Conservation (phyloP, 1,139 yeast genomes). For the Scheffersomyces titani region DNA sequence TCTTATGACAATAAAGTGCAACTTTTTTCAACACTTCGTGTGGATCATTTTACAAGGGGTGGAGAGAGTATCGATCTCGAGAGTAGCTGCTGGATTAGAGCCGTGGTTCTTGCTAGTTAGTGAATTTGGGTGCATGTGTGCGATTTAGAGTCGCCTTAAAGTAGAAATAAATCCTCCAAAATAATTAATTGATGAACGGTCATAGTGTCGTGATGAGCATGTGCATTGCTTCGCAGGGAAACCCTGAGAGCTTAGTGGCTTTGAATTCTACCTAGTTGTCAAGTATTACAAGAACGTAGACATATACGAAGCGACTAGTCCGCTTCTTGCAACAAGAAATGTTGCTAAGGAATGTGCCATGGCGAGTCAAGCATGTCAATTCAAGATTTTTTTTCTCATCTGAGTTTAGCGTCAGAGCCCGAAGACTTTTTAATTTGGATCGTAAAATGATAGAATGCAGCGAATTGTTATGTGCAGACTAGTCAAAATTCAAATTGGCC, state of each 20-base stretch:
- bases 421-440: no score
- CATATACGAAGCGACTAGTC: background rate
- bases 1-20: background rate
- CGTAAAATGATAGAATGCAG: background rate
- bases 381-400: no score
- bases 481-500: background rate
- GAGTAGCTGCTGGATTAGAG: background rate
- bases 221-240: background rate
- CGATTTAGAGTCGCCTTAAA: background rate
- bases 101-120: background rate
- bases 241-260: no score
- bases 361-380: no score
- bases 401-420: no score
- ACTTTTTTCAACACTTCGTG: no score
- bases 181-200: background rate
- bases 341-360: background rate
- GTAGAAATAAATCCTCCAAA: background rate
- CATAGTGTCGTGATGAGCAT: background rate
- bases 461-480: background rate
- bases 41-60: background rate
- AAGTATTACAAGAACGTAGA: no score
- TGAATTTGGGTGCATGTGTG: background rate
- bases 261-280: no score
- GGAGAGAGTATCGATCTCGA: background rate
- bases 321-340: background rate